Conservation (phyloP, 148 eudicot genomes). For the Rhododendron williamsianum region DNA sequence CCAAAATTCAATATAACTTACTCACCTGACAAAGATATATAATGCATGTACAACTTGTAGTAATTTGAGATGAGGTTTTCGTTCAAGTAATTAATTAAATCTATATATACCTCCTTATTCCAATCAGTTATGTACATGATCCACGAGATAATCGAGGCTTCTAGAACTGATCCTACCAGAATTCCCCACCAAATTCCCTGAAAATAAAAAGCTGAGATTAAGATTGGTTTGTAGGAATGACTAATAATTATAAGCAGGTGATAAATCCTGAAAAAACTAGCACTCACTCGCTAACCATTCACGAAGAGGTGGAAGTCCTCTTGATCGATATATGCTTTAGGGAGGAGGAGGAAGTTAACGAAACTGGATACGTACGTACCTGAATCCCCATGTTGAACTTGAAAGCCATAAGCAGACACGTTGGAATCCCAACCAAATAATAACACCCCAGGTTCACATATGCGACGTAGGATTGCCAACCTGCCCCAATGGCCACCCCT, state of each 20-base stretch:
- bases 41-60: neutral
- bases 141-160: neutral
- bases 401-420: conserved; percentile 34
- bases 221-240: too few relatives aligned
- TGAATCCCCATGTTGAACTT: conserved; percentile 28
- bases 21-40: neutral
- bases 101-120: conserved; percentile 11
- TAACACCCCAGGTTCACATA: conserved; percentile 37
- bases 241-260: too few relatives aligned
- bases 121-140: conserved; percentile 3
- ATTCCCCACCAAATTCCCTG: conserved; percentile 18
- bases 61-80: neutral
- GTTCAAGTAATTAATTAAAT: neutral
- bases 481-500: conserved; percentile 56
- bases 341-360: too few relatives aligned
- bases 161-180: neutral
- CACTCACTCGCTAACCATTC: too few relatives aligned
- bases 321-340: too few relatives aligned
- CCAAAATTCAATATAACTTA: neutral
- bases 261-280: too few relatives aligned
- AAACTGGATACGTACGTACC: neutral
- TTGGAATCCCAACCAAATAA: conserved; percentile 37
- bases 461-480: conserved; percentile 46
- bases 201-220: too few relatives aligned
- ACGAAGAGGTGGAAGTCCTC: too few relatives aligned